Percentiles rank a stretch among this genome's conserved stretches.
phyloP scores from a whole-genome alignment of 257 asterid species.

The Lithospermum erythrorhizon region DNA sequence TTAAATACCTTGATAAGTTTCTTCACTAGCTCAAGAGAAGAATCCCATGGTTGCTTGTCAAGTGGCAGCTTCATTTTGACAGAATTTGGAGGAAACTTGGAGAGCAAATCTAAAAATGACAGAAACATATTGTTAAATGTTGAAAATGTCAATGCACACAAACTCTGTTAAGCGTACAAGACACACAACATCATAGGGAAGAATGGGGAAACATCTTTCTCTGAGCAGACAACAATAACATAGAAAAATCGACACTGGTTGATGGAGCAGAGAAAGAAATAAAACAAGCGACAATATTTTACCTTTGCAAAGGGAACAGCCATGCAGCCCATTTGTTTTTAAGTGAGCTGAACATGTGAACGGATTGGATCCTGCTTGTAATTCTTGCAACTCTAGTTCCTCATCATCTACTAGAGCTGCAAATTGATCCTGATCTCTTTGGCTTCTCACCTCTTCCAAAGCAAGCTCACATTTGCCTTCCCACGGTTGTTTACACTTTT shows the following conservation, averaged over 20 bases:
- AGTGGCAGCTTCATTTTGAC: slow-evolving; percentile 75
- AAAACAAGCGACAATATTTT: slow-evolving; percentile 1
- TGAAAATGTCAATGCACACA: too few species aligned
- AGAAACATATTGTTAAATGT: not conserved
- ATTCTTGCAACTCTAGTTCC: slow-evolving; percentile 83
- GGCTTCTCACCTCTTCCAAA: slow-evolving; percentile 34
- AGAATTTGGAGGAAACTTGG: slow-evolving; percentile 85
- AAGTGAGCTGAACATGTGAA: slow-evolving; percentile 72
- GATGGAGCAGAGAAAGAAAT: slow-evolving; percentile 3
- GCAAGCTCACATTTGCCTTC: slow-evolving; percentile 76
- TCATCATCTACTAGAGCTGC: slow-evolving; percentile 69
- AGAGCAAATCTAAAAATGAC: slow-evolving; percentile 58
- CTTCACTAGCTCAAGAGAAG: slow-evolving; percentile 69
- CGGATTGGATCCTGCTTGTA: slow-evolving; percentile 73
- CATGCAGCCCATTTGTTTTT: slow-evolving; percentile 37
- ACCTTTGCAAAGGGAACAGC: slow-evolving; percentile 98
- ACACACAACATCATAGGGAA: too few species aligned
- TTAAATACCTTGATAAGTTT: slow-evolving; percentile 80
- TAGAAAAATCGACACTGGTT: not conserved
- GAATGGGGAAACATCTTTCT: not conserved
- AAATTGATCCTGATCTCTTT: slow-evolving; percentile 34
- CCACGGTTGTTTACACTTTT: slow-evolving; percentile 31
- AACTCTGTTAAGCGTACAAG: too few species aligned
- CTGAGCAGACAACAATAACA: not conserved
- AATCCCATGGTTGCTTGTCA: slow-evolving; percentile 71